These are phyloP conservation scores for Neonectria sp. DNA, from an alignment of 2,329 filamentous ascomycete species.

Conservation along the genomic window DNA sequence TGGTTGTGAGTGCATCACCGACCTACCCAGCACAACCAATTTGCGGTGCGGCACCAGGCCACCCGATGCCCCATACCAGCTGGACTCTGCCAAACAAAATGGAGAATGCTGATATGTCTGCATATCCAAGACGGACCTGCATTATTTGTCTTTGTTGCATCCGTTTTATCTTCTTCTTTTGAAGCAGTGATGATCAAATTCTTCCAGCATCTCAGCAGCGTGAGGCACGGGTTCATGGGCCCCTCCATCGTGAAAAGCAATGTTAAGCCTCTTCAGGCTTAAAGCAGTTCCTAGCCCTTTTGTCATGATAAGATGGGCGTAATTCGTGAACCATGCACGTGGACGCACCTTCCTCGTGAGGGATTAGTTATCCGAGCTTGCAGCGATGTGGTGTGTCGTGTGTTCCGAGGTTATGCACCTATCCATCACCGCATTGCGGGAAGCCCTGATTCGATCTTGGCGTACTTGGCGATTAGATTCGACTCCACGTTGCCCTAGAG, in stretches of 20 bases:
- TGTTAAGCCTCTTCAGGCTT: slow-evolving; percentile 14
- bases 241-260: not conserved
- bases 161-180: not conserved
- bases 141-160: not conserved
- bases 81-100: not conserved
- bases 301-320: slow-evolving; percentile 8
- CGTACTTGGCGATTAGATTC: slow-evolving; percentile 25
- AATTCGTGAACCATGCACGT: slow-evolving; percentile 14
- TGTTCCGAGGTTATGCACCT: slow-evolving; percentile 13
- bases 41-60: slow-evolving; percentile 2
- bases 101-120: not conserved
- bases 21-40: slow-evolving; percentile 10
- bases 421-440: not conserved
- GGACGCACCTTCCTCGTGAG: not conserved
- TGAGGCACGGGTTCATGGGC: slow-evolving; percentile 19
- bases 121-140: not conserved
- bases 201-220: not conserved
- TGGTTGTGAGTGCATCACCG: slow-evolving; percentile 15
- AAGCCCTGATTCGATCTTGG: slow-evolving; percentile 7
- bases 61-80: slow-evolving; percentile 2
- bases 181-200: slow-evolving; percentile 1
- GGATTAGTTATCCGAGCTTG: not conserved
- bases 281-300: slow-evolving; percentile 7
- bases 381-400: slow-evolving; percentile 2
- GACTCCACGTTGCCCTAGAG: slow-evolving; percentile 32